Conservation (phyloP, 1,139 yeast species). For the Yamadazyma epiphylla region DNA sequence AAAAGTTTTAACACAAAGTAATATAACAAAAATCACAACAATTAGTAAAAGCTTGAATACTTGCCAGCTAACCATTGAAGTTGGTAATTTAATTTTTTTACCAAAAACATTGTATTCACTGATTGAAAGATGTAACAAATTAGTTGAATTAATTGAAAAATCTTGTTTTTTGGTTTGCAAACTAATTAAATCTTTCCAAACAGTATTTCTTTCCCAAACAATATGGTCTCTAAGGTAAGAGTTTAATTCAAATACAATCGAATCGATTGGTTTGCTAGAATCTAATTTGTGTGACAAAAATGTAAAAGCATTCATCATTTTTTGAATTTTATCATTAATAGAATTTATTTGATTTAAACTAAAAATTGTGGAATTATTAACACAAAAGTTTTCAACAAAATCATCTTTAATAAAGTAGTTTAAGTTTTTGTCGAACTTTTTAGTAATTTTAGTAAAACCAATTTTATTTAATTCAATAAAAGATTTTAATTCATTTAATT, state of each 20-base stretch:
- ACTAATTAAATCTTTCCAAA: constrained; percentile 93
- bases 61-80: constrained; percentile 29
- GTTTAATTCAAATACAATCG: constrained; percentile 64
- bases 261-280: constrained; percentile 32
- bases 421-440: constrained; percentile 85
- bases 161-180: constrained; percentile 58
- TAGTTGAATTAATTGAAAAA: constrained; percentile 18
- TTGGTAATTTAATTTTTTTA: constrained; percentile 21
- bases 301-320: constrained; percentile 48
- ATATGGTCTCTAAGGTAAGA: constrained; percentile 85
- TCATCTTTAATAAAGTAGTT: constrained; percentile 54
- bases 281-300: constrained; percentile 32
- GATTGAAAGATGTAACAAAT: constrained; percentile 18
- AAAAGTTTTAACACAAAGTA: constrained; percentile 56
- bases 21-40: constrained; percentile 39
- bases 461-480: constrained; percentile 78
- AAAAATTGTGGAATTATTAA: constrained; percentile 45
- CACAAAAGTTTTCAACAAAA: constrained; percentile 46
- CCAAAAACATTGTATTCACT: constrained; percentile 14
- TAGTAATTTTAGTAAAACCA: constrained; percentile 84
- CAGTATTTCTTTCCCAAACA: constrained; percentile 95
- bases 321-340: constrained; percentile 44
- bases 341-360: constrained; percentile 33
- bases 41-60: constrained; percentile 45
- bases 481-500: constrained; percentile 78